Conservation (phyloP, 2,329 filamentous ascomycete species). For the Pseudogymnoascus sp. region DNA sequence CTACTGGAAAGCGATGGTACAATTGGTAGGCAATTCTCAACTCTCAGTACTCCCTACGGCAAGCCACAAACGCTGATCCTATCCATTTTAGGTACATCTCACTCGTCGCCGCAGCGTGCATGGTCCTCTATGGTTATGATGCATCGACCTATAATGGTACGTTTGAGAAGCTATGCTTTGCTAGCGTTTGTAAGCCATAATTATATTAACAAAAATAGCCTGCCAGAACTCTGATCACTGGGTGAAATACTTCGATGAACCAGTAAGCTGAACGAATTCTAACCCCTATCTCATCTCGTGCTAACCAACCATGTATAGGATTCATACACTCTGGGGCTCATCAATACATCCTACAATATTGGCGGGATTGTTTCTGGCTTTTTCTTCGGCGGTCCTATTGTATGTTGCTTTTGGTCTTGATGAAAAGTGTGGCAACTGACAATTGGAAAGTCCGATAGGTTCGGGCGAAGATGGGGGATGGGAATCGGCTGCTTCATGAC, state of each 20-base stretch:
- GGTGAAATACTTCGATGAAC: slow-evolving; percentile 52
- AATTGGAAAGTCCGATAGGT: slow-evolving; percentile 40
- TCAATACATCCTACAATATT: slow-evolving; percentile 65
- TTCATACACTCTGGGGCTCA: slow-evolving; percentile 39
- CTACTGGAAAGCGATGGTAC: background rate
- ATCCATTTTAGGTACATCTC: slow-evolving; percentile 51
- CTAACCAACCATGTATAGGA: slow-evolving; percentile 21
- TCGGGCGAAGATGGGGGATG: slow-evolving; percentile 59
- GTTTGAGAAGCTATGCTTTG: background rate
- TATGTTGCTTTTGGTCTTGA: slow-evolving; percentile 21
- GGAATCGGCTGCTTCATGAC: slow-evolving; percentile 54
- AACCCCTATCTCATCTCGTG: background rate
- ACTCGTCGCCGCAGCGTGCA: slow-evolving; percentile 62
- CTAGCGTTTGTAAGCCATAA: background rate
- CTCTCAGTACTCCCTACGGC: background rate
- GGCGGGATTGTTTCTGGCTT: slow-evolving; percentile 63
- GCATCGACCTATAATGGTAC: slow-evolving; percentile 64
- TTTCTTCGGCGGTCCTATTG: slow-evolving; percentile 57
- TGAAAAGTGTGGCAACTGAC: background rate
- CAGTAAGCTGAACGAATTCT: slow-evolving; percentile 10
- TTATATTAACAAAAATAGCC: background rate
- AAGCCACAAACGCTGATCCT: background rate
- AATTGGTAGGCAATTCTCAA: background rate
- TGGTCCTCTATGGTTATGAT: slow-evolving; percentile 70
- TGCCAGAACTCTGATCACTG: slow-evolving; percentile 59